Evolutionary conservation across 257 asterid genomes (phyloP).

Genomic region (Nicotiana attenuata): DNA sequence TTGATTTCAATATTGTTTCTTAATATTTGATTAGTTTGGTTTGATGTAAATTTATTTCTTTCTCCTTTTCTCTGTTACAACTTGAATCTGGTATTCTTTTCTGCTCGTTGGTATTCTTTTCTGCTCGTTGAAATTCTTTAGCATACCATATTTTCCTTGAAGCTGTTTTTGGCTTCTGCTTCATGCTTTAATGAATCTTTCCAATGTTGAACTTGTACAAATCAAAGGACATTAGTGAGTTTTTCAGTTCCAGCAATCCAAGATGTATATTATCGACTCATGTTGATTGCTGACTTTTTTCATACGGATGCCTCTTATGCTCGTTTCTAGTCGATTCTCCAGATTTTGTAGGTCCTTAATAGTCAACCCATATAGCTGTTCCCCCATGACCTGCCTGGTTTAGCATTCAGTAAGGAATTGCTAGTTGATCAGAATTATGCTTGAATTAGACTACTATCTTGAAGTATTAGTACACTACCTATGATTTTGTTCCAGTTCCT

Average conservation of each 20-base stretch:
- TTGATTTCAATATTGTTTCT: no score
- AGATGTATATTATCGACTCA: neutral
- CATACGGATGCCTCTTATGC: neutral
- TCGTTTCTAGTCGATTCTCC: neutral
- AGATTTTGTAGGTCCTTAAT: neutral
- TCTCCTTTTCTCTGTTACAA: no score
- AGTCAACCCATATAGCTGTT: constrained; percentile 8
- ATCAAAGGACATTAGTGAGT: neutral
- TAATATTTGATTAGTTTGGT: no score
- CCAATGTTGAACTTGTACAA: neutral
- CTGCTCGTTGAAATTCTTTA: no score
- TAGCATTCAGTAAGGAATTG: neutral
- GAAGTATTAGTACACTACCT: neutral
- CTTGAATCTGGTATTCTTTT: no score
- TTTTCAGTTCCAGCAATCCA: neutral
- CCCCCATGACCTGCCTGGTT: constrained; percentile 12
- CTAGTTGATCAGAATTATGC: neutral
- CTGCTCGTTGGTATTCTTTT: no score
- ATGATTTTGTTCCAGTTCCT: neutral
- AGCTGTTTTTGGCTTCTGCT: no score
- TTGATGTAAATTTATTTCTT: no score
- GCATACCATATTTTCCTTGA: no score
- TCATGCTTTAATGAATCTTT: no score
- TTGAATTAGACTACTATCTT: neutral
- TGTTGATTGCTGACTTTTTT: constrained; percentile 7